A percentile compares a stretch with the other conserved stretches of the same genome.
These are phyloP conservation scores for Cardamine resedifolia DNA, from an alignment of 345 rosid species.

Conservation along the genomic window DNA sequence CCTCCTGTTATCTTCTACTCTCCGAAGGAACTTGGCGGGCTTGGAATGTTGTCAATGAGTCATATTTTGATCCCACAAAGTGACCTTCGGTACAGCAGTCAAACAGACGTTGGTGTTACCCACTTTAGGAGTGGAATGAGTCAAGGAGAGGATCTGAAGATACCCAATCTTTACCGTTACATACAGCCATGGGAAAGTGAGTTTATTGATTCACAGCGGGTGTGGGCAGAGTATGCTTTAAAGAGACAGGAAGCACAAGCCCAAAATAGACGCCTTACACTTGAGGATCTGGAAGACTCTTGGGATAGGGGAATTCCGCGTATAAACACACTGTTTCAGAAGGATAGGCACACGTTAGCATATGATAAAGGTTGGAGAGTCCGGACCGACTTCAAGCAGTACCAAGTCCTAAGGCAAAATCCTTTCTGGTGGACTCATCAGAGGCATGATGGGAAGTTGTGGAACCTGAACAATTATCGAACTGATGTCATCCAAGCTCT, in stretches of 20 bases:
- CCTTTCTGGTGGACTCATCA: constrained; percentile 99
- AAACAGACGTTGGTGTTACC: constrained; percentile 98
- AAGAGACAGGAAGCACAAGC: constrained; percentile 99
- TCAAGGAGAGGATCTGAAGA: constrained; percentile 96
- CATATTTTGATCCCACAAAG: constrained; percentile 99
- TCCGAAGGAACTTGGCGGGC: constrained; percentile 98
- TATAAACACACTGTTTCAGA: constrained; percentile 93
- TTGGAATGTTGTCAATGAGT: constrained; percentile 99
- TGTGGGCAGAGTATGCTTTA: constrained; percentile 98
- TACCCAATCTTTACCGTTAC: constrained; percentile 97
- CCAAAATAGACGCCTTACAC: constrained; percentile 93
- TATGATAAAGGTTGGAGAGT: constrained; percentile 99
- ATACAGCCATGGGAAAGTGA: constrained; percentile 99
- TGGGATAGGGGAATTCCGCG: constrained; percentile 99
- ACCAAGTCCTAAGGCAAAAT: constrained; percentile 95
- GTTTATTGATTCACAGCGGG: constrained; percentile 97
- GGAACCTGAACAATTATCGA: constrained; percentile 98
- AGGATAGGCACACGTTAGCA: constrained; percentile 92
- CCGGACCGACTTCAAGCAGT: constrained; percentile 99
- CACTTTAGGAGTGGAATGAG: constrained; percentile 99
- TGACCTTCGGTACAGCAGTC: constrained; percentile 97
- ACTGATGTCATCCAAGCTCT: constrained; percentile 99
- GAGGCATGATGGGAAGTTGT: constrained; percentile 96
- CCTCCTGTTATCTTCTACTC: constrained; percentile 98
- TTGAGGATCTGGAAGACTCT: constrained; percentile 98